These are phyloP conservation scores for Macrocybe gigantea DNA, from an alignment of 768 basidiomycete species.

Conservation along the genomic window DNA sequence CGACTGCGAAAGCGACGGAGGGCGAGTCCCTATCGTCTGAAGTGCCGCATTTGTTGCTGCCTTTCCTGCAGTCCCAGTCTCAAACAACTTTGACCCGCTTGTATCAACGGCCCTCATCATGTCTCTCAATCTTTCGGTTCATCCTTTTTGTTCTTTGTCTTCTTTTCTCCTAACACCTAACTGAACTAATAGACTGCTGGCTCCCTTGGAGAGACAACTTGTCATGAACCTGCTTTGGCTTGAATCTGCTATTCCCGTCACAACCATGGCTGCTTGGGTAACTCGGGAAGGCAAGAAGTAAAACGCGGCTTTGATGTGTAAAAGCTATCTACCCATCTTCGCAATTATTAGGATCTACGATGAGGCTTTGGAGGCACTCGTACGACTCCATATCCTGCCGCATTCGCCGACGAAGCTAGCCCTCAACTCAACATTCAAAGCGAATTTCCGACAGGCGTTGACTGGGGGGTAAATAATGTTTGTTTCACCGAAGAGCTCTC, in stretches of 20 bases:
- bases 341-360: slow-evolving; percentile 57
- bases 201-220: slow-evolving; percentile 75
- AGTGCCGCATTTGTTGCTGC: slow-evolving; percentile 56
- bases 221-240: slow-evolving; percentile 89
- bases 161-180: slow-evolving; percentile 12
- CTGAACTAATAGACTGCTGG: slow-evolving; percentile 50
- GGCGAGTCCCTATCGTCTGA: too few species aligned
- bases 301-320: slow-evolving; percentile 1
- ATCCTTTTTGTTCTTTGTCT: slow-evolving; percentile 14
- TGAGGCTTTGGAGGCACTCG: slow-evolving; percentile 55
- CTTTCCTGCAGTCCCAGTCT: slow-evolving; percentile 78
- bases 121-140: slow-evolving; percentile 85
- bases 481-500: background rate
- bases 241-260: slow-evolving; percentile 62
- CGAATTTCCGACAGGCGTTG: slow-evolving; percentile 75
- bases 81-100: slow-evolving; percentile 72
- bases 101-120: slow-evolving; percentile 83
- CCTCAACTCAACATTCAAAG: slow-evolving; percentile 72
- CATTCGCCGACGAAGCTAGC: slow-evolving; percentile 54
- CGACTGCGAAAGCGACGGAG: background rate
- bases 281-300: slow-evolving; percentile 69
- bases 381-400: slow-evolving; percentile 64
- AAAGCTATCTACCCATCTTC: slow-evolving; percentile 9
- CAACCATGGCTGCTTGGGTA: slow-evolving; percentile 75
- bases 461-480: slow-evolving; percentile 68